Evolutionary conservation across 2,329 filamentous ascomycete genomes (phyloP), one percentile per base, ranked within the genome.

Genomic region (Colletotrichum musicola): DNA sequence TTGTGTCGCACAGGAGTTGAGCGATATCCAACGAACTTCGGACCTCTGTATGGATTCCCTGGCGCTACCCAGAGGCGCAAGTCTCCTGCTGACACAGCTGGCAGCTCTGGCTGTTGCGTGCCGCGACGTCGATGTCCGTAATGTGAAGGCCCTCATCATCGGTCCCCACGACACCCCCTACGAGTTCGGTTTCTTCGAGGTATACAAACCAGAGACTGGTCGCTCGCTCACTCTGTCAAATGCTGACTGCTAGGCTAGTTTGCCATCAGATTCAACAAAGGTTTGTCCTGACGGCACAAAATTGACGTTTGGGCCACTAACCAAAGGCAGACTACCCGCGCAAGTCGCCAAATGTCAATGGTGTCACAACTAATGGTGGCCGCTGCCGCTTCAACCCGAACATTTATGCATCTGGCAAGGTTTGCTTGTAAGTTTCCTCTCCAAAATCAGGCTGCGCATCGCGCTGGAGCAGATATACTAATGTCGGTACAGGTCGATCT

Each of bases 161-260:
- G 96, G 96, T 0, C 95, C 96, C 25, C 94, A 95, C 72, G 95
- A 96, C 74, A 97, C 95, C 0, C 95, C 95, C 0, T 99, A 99
- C 79, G 95, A 98, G 79, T 98, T 97, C 77, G 96, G 96, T 3
- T 98, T 98, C 82, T 98, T 97, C 77, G 94, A 98, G 86, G 94
- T 96, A 79, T 68, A 85, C 77, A 13, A 13, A 12, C 12, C 7
- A 7, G 30, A 10, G 30, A 35, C 7, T 35, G 30, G 30, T 35
- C 10, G 30, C 30, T 35, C 10, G 30, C 30, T 35, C 30, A 35
- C 3, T 35, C 30, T 35, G 30, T 10, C 30, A 35, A 2, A 35
- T 74, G 64, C 77, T 83, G 71, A 81, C 13, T 25, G 14, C 10
- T 70, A 54, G 42, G 49, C 14, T 67, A 95, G 92, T 97, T 97